Evolutionary conservation across 129 eudicot genomes (phyloP).

Genomic region (Gnaphalium uliginosum): DNA sequence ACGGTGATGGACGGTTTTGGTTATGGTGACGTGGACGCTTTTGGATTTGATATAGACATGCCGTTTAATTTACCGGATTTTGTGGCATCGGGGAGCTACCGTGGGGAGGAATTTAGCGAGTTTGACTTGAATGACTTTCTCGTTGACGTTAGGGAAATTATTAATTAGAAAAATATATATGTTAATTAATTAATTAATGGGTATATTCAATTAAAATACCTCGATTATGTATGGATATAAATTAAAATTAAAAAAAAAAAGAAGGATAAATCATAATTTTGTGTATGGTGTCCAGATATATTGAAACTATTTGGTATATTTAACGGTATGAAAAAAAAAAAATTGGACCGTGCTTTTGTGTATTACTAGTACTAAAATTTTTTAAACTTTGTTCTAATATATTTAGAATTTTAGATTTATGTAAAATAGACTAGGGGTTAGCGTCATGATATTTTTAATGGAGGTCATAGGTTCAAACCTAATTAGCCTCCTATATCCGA

Average conservation of each 20-base stretch:
- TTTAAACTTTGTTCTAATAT: too few species aligned
- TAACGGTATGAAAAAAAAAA: background rate
- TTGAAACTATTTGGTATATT: background rate
- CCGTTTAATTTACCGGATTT: constrained; percentile 42
- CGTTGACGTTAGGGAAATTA: constrained; percentile 36
- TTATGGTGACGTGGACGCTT: constrained; percentile 44
- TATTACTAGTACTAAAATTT: too few species aligned
- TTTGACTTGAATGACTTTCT: constrained; percentile 52
- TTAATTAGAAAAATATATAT: background rate
- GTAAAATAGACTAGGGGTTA: too few species aligned
- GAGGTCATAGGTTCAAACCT: too few species aligned
- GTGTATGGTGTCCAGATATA: background rate
- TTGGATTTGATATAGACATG: constrained; percentile 43
- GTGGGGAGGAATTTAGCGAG: constrained; percentile 52
- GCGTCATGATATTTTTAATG: too few species aligned
- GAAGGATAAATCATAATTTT: constrained; percentile 9
- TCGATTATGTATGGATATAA: background rate
- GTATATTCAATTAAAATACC: constrained; percentile 1
- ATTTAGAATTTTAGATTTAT: too few species aligned
- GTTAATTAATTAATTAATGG: background rate
- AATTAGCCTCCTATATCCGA: too few species aligned
- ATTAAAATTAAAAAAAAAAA: background rate
- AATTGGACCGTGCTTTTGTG: background rate
- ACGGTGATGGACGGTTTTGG: constrained; percentile 27
- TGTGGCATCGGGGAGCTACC: constrained; percentile 20